Conservation (phyloP, 495 filamentous ascomycete genomes). For the Paragyromitra xinjiangensis region DNA sequence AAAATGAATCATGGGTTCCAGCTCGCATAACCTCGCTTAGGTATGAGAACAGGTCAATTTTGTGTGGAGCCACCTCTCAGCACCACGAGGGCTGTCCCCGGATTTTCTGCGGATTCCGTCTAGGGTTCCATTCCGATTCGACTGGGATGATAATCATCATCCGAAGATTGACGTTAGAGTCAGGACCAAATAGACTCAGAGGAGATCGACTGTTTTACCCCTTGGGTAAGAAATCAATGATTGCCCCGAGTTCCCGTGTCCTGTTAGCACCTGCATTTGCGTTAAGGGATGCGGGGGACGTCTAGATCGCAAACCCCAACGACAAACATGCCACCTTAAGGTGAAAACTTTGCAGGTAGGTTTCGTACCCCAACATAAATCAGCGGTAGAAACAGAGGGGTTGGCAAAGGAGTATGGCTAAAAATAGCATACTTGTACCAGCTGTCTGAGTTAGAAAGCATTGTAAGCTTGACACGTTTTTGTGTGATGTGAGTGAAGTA, state of each 20-base stretch:
- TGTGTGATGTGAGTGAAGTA: not conserved
- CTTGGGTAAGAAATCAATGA: not conserved
- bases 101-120: not conserved
- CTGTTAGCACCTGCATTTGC: not conserved
- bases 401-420: not conserved
- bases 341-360: not conserved
- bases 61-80: not conserved
- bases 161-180: not conserved
- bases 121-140: not conserved
- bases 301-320: not conserved
- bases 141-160: not conserved
- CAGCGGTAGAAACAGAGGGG: not conserved
- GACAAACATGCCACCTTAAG: too few relatives aligned
- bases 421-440: not conserved
- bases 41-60: not conserved
- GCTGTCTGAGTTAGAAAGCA: not conserved
- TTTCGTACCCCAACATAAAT: not conserved
- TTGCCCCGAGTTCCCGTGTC: not conserved
- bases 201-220: not conserved
- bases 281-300: not conserved
- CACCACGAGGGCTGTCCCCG: not conserved
- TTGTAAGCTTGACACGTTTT: not conserved
- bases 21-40: constrained; percentile 1
- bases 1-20: not conserved
- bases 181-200: not conserved